Percentiles rank a stretch among this genome's conserved stretches.
phyloP scores from a whole-genome alignment of 2,329 filamentous ascomycete species.

The Colletotrichum lindemuthianum region DNA sequence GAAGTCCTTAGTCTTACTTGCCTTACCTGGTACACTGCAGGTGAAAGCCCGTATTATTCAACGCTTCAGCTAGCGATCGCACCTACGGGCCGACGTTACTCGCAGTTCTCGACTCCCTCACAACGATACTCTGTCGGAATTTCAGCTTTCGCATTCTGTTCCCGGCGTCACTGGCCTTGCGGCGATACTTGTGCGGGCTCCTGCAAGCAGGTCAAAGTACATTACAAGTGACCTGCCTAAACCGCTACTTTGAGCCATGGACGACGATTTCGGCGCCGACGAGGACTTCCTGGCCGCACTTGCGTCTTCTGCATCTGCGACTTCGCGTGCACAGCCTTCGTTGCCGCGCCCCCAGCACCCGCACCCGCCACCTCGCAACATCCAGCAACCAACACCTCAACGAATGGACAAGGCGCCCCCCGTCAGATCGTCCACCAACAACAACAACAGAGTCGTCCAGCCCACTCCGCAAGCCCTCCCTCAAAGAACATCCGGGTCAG shows the following conservation, averaged over 20 bases:
- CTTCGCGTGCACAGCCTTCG: constrained; percentile 37
- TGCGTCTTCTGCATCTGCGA: constrained; percentile 56
- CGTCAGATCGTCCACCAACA: constrained; percentile 47
- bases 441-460: constrained; percentile 77
- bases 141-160: too few relatives aligned
- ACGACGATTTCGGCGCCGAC: constrained; percentile 68
- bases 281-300: constrained; percentile 66
- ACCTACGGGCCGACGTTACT: too few relatives aligned
- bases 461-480: constrained; percentile 89
- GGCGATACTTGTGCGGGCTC: too few relatives aligned
- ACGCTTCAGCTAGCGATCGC: too few relatives aligned
- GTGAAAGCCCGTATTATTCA: too few relatives aligned
- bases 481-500: constrained; percentile 70
- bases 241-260: constrained; percentile 44
- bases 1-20: too few relatives aligned
- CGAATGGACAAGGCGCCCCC: constrained; percentile 62
- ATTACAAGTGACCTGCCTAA: not conserved
- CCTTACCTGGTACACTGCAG: too few relatives aligned
- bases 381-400: constrained; percentile 63
- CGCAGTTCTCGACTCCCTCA: too few relatives aligned
- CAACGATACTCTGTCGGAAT: too few relatives aligned
- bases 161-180: too few relatives aligned
- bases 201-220: not conserved
- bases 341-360: constrained; percentile 44
- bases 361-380: constrained; percentile 49